Evolutionary conservation across 140 eudicot genomes (phyloP), one percentile per base, ranked within the genome.

Genomic region (Oenanthe javanica): DNA sequence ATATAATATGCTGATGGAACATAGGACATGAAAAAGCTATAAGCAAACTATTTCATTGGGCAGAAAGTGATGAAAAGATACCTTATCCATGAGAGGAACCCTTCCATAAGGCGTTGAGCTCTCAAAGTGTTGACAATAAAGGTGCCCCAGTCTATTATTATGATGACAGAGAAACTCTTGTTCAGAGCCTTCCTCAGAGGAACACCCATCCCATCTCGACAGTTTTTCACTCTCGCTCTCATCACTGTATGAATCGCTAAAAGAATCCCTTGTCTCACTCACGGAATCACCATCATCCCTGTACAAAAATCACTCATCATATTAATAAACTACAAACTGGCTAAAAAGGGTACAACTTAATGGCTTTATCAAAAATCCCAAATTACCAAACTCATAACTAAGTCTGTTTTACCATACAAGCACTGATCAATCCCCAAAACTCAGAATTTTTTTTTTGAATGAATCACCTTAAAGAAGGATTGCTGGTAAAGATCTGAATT

Each of bases 41-140:
- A 42, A 21, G 18, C 14, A 11, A 4, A 16, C 50, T 6, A 31
- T 52, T 52, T n/a, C 18, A 31, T 52, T 9, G 36, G 40, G 54
- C 80, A 18, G 0, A 50, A 66, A 84, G 1, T 49, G 36, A 47
- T 74, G 19, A 31, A 31, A 81, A 80, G 49, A 19, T 89, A 94
- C 98, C 98, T 94, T 94, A 82, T 92, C 98, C 87, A 89, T 85
- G 57, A 95, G 96, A 75, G 99, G 99, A 83, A 92, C 97, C 86
- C 99, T 86, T 77, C 90, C 97, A 73, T 95, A 95, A n/a, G 99
- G 99, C 63, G 97, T 87, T 72, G 97, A 89, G 85, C 82, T 87
- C 87, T 95, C 99, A 43, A 95, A 89, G 77, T 92, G 93, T 43
- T 95, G 97, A 25, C 85, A 87, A 80, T 92, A 95, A 77, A 92